Conservation (phyloP, 768 basidiomycete genomes). For the Lentinula aciculospora region DNA sequence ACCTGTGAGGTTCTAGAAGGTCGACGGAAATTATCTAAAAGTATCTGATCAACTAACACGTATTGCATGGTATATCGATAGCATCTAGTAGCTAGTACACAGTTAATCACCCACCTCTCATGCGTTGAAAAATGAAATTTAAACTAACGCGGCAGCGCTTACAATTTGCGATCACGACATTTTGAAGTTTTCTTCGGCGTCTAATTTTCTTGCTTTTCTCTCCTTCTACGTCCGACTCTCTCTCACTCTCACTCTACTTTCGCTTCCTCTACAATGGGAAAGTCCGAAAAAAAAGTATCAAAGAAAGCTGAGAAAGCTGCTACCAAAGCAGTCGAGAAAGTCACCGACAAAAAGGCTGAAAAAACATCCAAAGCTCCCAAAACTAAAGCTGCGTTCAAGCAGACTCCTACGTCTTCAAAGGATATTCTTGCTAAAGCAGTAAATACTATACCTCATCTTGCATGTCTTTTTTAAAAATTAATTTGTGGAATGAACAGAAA, state of each 20-base stretch:
- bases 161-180: too few species aligned
- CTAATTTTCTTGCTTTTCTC: neutral
- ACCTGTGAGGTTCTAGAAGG: constrained; percentile 14
- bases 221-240: neutral
- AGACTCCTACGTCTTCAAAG: constrained; percentile 29
- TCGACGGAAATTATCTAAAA: neutral
- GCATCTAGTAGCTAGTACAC: neutral
- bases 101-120: neutral
- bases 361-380: constrained; percentile 31
- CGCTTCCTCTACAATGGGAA: neutral
- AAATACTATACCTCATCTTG: constrained; percentile 11
- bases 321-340: constrained; percentile 22
- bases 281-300: constrained; percentile 1
- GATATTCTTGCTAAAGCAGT: constrained; percentile 38
- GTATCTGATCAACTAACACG: neutral
- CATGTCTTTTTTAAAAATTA: neutral
- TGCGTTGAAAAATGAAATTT: too few species aligned
- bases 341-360: constrained; percentile 33
- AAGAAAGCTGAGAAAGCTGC: constrained; percentile 12
- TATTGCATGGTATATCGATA: neutral
- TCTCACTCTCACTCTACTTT: too few species aligned
- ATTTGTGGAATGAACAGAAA: constrained; percentile 12
- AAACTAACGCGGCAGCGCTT: too few species aligned
- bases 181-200: neutral
- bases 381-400: constrained; percentile 19